Evolutionary conservation across 78 protist genomes (phyloP), one percentile per base, ranked within the genome.

Genomic region (slime mould (Dictyostelium discoideum)): DNA sequence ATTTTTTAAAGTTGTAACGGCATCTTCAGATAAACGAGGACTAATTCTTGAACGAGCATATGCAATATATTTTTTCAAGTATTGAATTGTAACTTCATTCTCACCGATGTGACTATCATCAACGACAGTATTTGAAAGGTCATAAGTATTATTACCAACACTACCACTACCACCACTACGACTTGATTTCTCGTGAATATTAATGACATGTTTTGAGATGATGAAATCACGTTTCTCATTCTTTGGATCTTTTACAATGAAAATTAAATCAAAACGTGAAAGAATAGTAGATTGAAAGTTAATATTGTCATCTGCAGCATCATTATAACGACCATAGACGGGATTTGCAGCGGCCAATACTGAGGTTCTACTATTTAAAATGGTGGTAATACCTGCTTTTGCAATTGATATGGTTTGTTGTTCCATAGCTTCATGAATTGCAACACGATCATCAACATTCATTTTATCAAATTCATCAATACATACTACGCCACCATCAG

Each of bases 281-380:
- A 99, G 86, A 90, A 99, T 99, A 5, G 99, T 99, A 8, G 98
- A 24, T 94, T 98, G 99, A 84, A 99, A 98, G 79, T 98, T 97
- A 5, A 98, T 97, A 67, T 98, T 97, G 78, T 98, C 99, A 8
- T 85, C 95, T 7, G 98, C 95, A 5, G 95, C 26, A 46, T 98
- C 99, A 74, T 99, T 99, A 92, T 98, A 99, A 29, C 98, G 29
- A 44, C 99, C 99, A 77, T 94, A 97, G 18, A 90, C 86, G 4
- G 99, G 99, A 96, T 99, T 99, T 69, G 99, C 99, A 0, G 99
- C 99, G 0, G 99, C 99, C 32, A 99, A 94, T 16, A 99, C 99
- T 18, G 99, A n/a, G 5, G 99, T 97, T 29, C 99, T 95, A 6
- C 99, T 81, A 98, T 99, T 99, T 84, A 99, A 97, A 65, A 99